Conservation (phyloP, 75 land plant genomes). For the Adiantum capillusveneris region DNA sequence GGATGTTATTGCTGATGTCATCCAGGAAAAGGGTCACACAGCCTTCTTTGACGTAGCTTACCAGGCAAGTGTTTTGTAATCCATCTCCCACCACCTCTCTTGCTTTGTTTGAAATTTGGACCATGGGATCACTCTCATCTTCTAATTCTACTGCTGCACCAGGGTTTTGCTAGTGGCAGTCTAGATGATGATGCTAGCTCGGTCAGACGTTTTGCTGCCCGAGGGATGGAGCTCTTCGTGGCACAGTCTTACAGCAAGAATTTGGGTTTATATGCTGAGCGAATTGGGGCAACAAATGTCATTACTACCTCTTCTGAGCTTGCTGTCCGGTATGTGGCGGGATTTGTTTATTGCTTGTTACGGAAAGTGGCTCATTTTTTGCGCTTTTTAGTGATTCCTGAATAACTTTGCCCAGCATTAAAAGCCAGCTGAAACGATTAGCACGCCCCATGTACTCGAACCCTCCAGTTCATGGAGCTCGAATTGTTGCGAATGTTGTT, state of each 20-base stretch:
- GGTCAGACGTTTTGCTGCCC: constrained; percentile 72
- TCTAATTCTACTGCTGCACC: background rate
- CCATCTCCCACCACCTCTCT: background rate
- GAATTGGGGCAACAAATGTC: constrained; percentile 90
- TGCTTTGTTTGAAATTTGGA: background rate
- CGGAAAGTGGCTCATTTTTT: too few relatives aligned
- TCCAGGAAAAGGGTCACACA: constrained; percentile 68
- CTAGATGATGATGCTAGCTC: constrained; percentile 89
- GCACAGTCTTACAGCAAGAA: constrained; percentile 98
- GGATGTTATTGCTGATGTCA: constrained; percentile 90
- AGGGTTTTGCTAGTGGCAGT: constrained; percentile 99
- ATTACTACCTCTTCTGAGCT: constrained; percentile 73
- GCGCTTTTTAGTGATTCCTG: background rate
- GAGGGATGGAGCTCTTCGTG: constrained; percentile 84
- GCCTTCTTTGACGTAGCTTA: constrained; percentile 46
- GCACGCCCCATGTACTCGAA: constrained; percentile 99
- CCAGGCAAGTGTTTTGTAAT: too few relatives aligned
- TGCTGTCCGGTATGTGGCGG: constrained; percentile 60
- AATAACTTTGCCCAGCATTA: constrained; percentile 43
- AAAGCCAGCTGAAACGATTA: constrained; percentile 92
- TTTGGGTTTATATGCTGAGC: constrained; percentile 89
- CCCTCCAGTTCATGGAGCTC: constrained; percentile 96
- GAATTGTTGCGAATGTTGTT: constrained; percentile 91
- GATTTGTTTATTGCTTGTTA: too few relatives aligned
- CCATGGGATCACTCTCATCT: background rate